A percentile compares a stretch with the other conserved stretches of the same genome.
phyloP scores from a whole-genome alignment of 1,139 yeast genomes.

The Fermentozyma sake region DNA sequence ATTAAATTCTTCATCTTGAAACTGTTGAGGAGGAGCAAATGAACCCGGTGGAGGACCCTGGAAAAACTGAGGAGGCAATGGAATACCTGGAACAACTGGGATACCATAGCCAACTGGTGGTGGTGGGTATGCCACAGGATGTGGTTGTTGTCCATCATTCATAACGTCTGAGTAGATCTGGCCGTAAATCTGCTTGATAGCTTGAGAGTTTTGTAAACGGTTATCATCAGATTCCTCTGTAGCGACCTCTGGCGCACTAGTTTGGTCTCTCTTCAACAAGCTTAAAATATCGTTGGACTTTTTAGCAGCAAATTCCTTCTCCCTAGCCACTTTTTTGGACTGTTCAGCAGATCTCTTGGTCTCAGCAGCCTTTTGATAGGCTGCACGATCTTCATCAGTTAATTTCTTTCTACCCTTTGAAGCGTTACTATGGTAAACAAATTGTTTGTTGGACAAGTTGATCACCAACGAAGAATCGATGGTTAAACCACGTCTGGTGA shows the following conservation, averaged over 20 bases:
- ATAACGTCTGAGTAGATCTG: slow-evolving; percentile 43
- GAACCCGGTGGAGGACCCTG: slow-evolving; percentile 15
- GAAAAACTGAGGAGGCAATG: slow-evolving; percentile 34
- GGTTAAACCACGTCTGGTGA: slow-evolving; percentile 75
- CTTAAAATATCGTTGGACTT: slow-evolving; percentile 21
- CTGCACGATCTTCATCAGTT: slow-evolving; percentile 20
- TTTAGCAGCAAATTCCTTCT: slow-evolving; percentile 9
- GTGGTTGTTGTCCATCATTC: slow-evolving; percentile 29
- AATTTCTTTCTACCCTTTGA: slow-evolving; percentile 42
- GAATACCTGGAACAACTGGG: slow-evolving; percentile 22
- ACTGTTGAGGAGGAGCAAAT: slow-evolving; percentile 6
- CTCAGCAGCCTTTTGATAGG: slow-evolving; percentile 18
- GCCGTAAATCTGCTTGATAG: slow-evolving; percentile 46
- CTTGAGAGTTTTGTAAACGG: slow-evolving; percentile 28
- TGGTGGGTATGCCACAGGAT: slow-evolving; percentile 12
- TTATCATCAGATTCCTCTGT: slow-evolving; percentile 18
- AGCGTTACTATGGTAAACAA: slow-evolving; percentile 70
- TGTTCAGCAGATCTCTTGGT: slow-evolving; percentile 12
- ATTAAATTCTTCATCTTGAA: slow-evolving; percentile 15
- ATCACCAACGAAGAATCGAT: slow-evolving; percentile 80
- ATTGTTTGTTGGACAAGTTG: slow-evolving; percentile 70
- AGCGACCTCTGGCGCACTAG: slow-evolving; percentile 12
- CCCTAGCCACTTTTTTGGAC: slow-evolving; percentile 7
- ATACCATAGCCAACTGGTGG: slow-evolving; percentile 6
- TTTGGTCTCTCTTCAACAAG: slow-evolving; percentile 22